phyloP scores from a whole-genome alignment of 169 alveolate genomes.

The Amoebophrya sp. region DNA sequence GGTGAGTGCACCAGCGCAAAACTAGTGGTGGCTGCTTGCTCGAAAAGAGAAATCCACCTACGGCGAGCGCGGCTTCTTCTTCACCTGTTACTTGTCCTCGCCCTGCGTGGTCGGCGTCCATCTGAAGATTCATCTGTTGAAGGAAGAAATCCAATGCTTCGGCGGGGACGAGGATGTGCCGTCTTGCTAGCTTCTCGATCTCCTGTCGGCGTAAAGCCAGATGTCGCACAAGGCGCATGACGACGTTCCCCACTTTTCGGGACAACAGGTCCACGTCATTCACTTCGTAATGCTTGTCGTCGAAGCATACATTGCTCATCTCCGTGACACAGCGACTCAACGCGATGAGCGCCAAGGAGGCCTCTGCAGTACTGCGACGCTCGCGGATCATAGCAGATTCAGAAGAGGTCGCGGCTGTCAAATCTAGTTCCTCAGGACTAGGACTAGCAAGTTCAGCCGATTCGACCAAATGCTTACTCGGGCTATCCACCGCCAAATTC shows the following conservation, averaged over 20 bases:
- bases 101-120: too few relatives aligned
- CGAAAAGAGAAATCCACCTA: background rate
- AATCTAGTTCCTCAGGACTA: too few relatives aligned
- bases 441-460: too few relatives aligned
- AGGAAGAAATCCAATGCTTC: background rate
- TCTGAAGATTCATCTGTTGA: background rate
- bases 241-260: background rate
- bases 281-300: background rate
- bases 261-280: background rate
- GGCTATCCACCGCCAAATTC: too few relatives aligned
- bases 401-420: too few relatives aligned
- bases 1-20: background rate
- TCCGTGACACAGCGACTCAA: background rate
- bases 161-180: background rate
- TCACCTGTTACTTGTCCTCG: too few relatives aligned
- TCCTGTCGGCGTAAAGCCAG: background rate
- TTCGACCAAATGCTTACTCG: too few relatives aligned
- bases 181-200: background rate
- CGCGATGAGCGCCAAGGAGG: background rate
- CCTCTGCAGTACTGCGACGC: too few relatives aligned
- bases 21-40: background rate
- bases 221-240: background rate
- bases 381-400: too few relatives aligned
- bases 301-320: background rate
- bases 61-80: background rate